Conservation (phyloP, 140 eudicot genomes). For the Erigeron philadelphicus region DNA sequence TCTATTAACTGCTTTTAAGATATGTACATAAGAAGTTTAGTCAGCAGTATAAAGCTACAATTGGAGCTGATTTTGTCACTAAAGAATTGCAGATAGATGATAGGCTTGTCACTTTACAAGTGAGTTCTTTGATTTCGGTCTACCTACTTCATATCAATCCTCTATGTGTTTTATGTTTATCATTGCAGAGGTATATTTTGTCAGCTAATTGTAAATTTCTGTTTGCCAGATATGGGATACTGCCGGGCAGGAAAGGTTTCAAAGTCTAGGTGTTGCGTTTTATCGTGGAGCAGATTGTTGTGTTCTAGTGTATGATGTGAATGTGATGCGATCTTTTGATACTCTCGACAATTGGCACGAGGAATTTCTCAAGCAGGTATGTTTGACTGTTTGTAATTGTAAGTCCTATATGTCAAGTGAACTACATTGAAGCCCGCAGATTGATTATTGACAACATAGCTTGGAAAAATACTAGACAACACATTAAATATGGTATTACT, state of each 20-base stretch:
- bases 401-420: too few relatives aligned
- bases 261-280: conserved; percentile 96
- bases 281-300: conserved; percentile 98
- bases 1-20: conserved; percentile 45
- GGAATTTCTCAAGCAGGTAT: conserved; percentile 89
- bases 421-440: not conserved
- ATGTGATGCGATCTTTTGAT: conserved; percentile 86
- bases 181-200: not conserved
- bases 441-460: not conserved
- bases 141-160: not conserved
- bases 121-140: conserved; percentile 29
- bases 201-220: not conserved
- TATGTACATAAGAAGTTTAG: conserved; percentile 94
- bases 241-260: conserved; percentile 97
- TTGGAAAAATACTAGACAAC: not conserved
- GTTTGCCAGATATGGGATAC: conserved; percentile 85
- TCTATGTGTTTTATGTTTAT: conserved; percentile 3
- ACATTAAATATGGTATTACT: not conserved
- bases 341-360: conserved; percentile 90
- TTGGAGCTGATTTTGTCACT: conserved; percentile 96
- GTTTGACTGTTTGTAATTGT: too few relatives aligned
- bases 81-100: conserved; percentile 92
- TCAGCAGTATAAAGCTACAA: conserved; percentile 96
- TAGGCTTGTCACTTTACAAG: conserved; percentile 89
- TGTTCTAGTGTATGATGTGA: conserved; percentile 85